A percentile compares a stretch with the other conserved stretches of the same genome.
Evolutionary conservation across 192 early-diverging fungal species (phyloP).

Genomic region (Gamsiella multidivaricata): DNA sequence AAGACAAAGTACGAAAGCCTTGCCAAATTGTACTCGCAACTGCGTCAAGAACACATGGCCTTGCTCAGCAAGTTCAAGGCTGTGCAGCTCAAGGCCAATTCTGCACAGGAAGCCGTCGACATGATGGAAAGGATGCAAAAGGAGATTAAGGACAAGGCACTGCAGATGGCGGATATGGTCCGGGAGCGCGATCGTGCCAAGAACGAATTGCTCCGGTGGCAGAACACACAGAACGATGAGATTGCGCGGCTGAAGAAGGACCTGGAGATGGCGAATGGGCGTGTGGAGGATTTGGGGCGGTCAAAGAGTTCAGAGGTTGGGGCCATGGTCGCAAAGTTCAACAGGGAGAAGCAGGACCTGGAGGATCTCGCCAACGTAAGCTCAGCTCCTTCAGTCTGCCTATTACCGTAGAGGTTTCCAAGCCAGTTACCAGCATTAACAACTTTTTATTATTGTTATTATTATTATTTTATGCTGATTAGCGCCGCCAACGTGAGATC

Average conservation of each 20-base stretch:
- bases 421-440: not conserved
- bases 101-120: conserved; percentile 84
- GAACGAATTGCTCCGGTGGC: conserved; percentile 82
- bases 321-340: conserved; percentile 82
- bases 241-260: conserved; percentile 82
- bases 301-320: conserved; percentile 88
- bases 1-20: conserved; percentile 97
- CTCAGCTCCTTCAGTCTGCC: not conserved
- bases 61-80: conserved; percentile 91
- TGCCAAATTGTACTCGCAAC: conserved; percentile 95
- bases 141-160: conserved; percentile 77
- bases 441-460: conserved; percentile 59
- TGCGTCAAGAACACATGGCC: conserved; percentile 95
- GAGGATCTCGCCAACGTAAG: conserved; percentile 68
- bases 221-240: conserved; percentile 86
- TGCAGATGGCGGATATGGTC: conserved; percentile 82
- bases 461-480: conserved; percentile 21
- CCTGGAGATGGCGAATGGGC: conserved; percentile 79
- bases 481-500: conserved; percentile 56
- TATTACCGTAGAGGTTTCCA: not conserved
- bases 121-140: conserved; percentile 84
- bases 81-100: conserved; percentile 82
- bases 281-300: conserved; percentile 78
- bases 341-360: conserved; percentile 84
- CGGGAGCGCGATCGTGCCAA: conserved; percentile 89